A percentile compares a stretch with the other conserved stretches of the same genome.
phyloP scores from a whole-genome alignment of 768 basidiomycete genomes.

The Podaxis carcinomalis region DNA sequence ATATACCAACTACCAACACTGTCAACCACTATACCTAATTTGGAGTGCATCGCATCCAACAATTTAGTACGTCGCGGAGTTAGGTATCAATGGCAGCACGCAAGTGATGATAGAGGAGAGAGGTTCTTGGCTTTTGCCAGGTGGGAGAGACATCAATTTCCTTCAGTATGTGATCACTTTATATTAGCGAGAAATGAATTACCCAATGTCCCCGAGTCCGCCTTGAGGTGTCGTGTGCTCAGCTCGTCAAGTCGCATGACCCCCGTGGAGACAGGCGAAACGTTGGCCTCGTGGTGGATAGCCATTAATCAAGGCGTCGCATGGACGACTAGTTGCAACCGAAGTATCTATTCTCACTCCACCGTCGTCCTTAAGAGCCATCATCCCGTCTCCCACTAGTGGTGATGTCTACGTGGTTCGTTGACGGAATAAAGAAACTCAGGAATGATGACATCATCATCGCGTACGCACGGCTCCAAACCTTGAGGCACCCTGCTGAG shows the following conservation, averaged over 20 bases:
- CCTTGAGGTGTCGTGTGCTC: background rate
- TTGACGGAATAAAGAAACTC: slow-evolving; percentile 3
- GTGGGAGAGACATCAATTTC: too few species aligned
- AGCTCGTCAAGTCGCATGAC: background rate
- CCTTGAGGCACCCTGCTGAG: background rate
- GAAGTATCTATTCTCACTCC: background rate
- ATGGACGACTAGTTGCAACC: background rate
- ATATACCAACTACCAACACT: too few species aligned
- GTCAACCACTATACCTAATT: too few species aligned
- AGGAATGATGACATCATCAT: slow-evolving; percentile 8
- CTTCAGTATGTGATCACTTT: too few species aligned
- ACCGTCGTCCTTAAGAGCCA: background rate
- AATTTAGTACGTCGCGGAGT: too few species aligned
- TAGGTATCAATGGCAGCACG: too few species aligned
- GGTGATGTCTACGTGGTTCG: slow-evolving; percentile 8
- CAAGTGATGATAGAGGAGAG: too few species aligned
- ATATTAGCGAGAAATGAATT: too few species aligned
- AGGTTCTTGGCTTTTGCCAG: too few species aligned
- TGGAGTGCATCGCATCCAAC: too few species aligned
- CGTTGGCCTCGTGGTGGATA: background rate
- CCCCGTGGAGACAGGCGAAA: background rate
- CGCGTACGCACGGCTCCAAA: background rate
- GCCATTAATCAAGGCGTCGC: background rate
- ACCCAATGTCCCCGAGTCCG: too few species aligned
- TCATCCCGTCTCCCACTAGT: background rate